phyloP scores from a whole-genome alignment of 371 early-diverging fungal genomes.

The Mucor sp. region DNA sequence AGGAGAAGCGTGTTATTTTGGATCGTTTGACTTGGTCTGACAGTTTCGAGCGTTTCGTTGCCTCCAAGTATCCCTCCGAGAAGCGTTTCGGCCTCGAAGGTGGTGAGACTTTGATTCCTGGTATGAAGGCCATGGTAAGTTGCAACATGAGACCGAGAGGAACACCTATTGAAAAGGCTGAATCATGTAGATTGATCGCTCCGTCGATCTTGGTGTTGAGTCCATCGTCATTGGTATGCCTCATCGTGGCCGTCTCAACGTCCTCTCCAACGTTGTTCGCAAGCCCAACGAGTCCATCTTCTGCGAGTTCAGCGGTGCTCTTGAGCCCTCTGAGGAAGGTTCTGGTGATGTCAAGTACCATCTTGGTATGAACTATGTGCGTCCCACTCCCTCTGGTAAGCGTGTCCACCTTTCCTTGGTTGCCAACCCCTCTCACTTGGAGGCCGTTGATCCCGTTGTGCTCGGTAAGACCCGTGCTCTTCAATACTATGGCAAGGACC shows the following conservation, averaged over 20 bases:
- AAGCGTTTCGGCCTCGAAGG: slow-evolving; percentile 99
- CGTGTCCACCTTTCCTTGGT: slow-evolving; percentile 94
- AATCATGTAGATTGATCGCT: slow-evolving; percentile 78
- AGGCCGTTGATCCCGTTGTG: slow-evolving; percentile 97
- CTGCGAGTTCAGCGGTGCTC: slow-evolving; percentile 88
- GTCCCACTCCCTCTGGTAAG: slow-evolving; percentile 95
- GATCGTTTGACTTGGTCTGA: slow-evolving; percentile 97
- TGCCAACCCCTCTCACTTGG: slow-evolving; percentile 98
- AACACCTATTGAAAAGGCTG: not conserved
- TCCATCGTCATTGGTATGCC: slow-evolving; percentile 98
- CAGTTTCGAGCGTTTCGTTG: slow-evolving; percentile 94
- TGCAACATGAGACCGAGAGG: not conserved
- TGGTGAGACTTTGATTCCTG: slow-evolving; percentile 95
- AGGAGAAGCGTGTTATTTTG: slow-evolving; percentile 88
- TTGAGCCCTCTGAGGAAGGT: slow-evolving; percentile 84
- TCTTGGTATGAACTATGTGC: slow-evolving; percentile 95
- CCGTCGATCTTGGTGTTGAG: slow-evolving; percentile 92
- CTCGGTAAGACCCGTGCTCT: slow-evolving; percentile 95
- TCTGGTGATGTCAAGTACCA: slow-evolving; percentile 99
- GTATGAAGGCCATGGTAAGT: slow-evolving; percentile 93
- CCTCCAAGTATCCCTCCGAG: slow-evolving; percentile 94
- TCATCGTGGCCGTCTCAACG: slow-evolving; percentile 97
- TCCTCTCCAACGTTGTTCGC: slow-evolving; percentile 96
- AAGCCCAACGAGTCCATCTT: slow-evolving; percentile 98
- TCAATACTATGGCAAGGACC: slow-evolving; percentile 91